These are phyloP conservation scores for Neonectria faginata DNA, from an alignment of 2,329 filamentous ascomycete genomes.

Conservation along the genomic window DNA sequence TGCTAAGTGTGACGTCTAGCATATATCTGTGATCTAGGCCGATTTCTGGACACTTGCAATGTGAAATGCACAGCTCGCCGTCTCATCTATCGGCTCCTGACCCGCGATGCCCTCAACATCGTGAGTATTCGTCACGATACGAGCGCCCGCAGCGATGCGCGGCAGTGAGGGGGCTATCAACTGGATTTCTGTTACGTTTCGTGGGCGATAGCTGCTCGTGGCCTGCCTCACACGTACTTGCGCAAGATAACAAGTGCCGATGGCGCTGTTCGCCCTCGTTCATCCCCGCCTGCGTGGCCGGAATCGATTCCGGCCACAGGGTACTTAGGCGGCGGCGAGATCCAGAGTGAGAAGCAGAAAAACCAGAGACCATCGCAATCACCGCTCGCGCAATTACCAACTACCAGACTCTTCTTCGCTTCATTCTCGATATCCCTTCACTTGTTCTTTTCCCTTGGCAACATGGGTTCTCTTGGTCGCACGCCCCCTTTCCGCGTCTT, in stretches of 20 bases:
- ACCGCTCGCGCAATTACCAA: background rate
- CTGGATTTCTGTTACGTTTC: constrained; percentile 44
- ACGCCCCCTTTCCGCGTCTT: constrained; percentile 68
- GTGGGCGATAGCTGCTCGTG: constrained; percentile 28
- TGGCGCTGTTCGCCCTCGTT: constrained; percentile 36
- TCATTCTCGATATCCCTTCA: constrained; percentile 22
- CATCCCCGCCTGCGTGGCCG: constrained; percentile 54
- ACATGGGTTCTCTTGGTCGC: constrained; percentile 57
- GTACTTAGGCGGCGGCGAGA: constrained; percentile 58
- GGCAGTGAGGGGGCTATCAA: constrained; percentile 13
- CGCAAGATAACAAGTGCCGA: constrained; percentile 33
- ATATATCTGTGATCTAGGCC: background rate
- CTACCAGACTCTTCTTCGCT: constrained; percentile 6
- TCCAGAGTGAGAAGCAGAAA: constrained; percentile 30
- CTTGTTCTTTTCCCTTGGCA: constrained; percentile 32
- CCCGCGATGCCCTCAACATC: constrained; percentile 19
- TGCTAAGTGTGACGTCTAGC: background rate
- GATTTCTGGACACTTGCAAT: background rate
- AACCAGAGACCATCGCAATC: constrained; percentile 20
- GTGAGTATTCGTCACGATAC: constrained; percentile 14
- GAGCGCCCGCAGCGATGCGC: constrained; percentile 19
- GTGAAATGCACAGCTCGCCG: background rate
- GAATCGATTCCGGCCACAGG: constrained; percentile 62
- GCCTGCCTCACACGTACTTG: constrained; percentile 31
- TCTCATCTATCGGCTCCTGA: constrained; percentile 2